Percentiles rank a stretch among this genome's conserved stretches.
phyloP scores from a whole-genome alignment of 108 stramenopile genomes.

The Discostella pseudostelligera region DNA sequence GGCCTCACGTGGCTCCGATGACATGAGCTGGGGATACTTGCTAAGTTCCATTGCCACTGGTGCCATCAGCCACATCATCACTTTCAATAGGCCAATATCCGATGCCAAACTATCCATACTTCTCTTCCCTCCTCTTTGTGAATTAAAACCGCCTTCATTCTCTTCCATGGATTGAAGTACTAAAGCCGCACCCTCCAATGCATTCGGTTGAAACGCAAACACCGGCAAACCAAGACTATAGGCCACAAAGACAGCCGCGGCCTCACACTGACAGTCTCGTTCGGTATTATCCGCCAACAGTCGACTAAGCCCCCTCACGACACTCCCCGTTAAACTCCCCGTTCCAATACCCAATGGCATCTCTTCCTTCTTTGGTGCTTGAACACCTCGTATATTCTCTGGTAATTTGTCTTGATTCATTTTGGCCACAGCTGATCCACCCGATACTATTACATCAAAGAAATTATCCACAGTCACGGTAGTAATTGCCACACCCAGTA shows the following conservation, averaged over 20 bases:
- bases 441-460: slow-evolving; percentile 66
- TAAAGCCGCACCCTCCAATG: slow-evolving; percentile 66
- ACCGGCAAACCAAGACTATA: slow-evolving; percentile 92
- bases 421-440: slow-evolving; percentile 35
- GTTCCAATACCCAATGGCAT: slow-evolving; percentile 77
- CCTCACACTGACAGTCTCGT: slow-evolving; percentile 92
- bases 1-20: slow-evolving; percentile 89
- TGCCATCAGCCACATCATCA: slow-evolving; percentile 91
- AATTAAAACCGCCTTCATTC: slow-evolving; percentile 20
- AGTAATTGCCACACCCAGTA: slow-evolving; percentile 53
- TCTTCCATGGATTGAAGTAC: slow-evolving; percentile 45
- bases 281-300: slow-evolving; percentile 86
- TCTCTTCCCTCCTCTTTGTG: slow-evolving; percentile 12
- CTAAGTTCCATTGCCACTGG: slow-evolving; percentile 88
- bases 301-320: slow-evolving; percentile 83
- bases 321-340: slow-evolving; percentile 69
- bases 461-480: slow-evolving; percentile 80
- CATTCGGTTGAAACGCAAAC: slow-evolving; percentile 93
- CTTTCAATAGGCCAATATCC: slow-evolving; percentile 76
- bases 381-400: slow-evolving; percentile 30
- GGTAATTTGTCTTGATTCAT: slow-evolving; percentile 60
- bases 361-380: slow-evolving; percentile 59
- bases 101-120: slow-evolving; percentile 62
- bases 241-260: slow-evolving; percentile 85
- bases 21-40: slow-evolving; percentile 81